Conservation (phyloP, 495 filamentous ascomycete species). For the Xylaria bambusicola region DNA sequence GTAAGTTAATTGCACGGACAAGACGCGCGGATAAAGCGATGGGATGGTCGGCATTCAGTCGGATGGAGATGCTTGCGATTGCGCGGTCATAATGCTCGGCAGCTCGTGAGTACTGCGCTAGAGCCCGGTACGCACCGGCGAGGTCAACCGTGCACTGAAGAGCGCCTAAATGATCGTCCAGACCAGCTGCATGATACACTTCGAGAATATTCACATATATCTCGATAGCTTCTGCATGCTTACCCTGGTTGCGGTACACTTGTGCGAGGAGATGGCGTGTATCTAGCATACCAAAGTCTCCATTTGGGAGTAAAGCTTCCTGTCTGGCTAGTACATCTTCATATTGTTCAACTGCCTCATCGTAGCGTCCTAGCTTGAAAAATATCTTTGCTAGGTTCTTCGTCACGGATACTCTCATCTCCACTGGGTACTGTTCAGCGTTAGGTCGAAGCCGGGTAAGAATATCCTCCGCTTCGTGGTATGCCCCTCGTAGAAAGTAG, state of each 20-base stretch:
- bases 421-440: not conserved
- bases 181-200: conserved; percentile 2
- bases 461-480: conserved; percentile 2
- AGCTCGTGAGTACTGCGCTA: not conserved
- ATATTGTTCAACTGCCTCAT: conserved; percentile 5
- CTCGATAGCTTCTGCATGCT: not conserved
- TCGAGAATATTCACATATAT: not conserved
- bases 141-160: conserved; percentile 8
- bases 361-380: not conserved
- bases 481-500: conserved; percentile 9
- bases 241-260: conserved; percentile 5
- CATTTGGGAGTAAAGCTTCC: conserved; percentile 1
- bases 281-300: not conserved
- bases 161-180: conserved; percentile 5
- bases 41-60: conserved; percentile 2
- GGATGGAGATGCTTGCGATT: conserved; percentile 1
- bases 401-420: not conserved
- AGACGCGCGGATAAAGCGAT: conserved; percentile 7
- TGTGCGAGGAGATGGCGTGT: conserved; percentile 9
- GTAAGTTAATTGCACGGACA: not conserved
- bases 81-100: conserved; percentile 9
- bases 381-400: conserved; percentile 7
- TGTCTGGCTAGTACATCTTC: not conserved
- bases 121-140: conserved; percentile 4
- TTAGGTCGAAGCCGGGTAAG: not conserved